A percentile compares a stretch with the other conserved stretches of the same genome.
Evolutionary conservation across 352 stramenopile species (phyloP).

Genomic region (Globisporangium middletonii): DNA sequence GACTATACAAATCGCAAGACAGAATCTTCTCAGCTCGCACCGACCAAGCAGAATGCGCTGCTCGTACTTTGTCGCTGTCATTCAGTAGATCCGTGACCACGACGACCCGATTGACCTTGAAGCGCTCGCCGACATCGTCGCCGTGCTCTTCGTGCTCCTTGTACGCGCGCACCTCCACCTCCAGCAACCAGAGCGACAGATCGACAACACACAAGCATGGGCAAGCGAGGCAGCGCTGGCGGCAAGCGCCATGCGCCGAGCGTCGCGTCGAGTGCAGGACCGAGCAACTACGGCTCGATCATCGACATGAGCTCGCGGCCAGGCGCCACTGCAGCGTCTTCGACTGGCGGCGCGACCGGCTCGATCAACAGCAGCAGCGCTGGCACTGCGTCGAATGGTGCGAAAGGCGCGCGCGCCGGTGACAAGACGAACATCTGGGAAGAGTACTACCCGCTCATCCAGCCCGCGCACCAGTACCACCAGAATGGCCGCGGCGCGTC

Average conservation of each 20-base stretch:
- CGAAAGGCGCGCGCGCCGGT: neutral
- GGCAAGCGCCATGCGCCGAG: slow-evolving; percentile 11
- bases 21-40: too few species aligned
- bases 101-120: too few species aligned
- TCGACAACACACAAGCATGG: slow-evolving; percentile 15
- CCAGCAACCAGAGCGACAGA: too few species aligned
- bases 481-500: slow-evolving; percentile 63
- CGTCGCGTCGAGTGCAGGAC: slow-evolving; percentile 13
- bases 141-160: too few species aligned
- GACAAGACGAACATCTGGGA: slow-evolving; percentile 74
- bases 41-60: too few species aligned
- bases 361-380: neutral
- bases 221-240: slow-evolving; percentile 28
- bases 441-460: slow-evolving; percentile 85
- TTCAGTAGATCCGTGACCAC: too few species aligned
- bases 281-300: slow-evolving; percentile 35
- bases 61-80: too few species aligned
- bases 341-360: neutral
- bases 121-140: too few species aligned
- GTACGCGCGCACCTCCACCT: too few species aligned
- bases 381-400: too few species aligned
- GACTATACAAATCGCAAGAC: too few species aligned
- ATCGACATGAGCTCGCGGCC: slow-evolving; percentile 21
- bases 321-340: neutral
- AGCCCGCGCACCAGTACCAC: slow-evolving; percentile 77